Conservation (phyloP, 345 rosid species). For the Pugionium cornutum region DNA sequence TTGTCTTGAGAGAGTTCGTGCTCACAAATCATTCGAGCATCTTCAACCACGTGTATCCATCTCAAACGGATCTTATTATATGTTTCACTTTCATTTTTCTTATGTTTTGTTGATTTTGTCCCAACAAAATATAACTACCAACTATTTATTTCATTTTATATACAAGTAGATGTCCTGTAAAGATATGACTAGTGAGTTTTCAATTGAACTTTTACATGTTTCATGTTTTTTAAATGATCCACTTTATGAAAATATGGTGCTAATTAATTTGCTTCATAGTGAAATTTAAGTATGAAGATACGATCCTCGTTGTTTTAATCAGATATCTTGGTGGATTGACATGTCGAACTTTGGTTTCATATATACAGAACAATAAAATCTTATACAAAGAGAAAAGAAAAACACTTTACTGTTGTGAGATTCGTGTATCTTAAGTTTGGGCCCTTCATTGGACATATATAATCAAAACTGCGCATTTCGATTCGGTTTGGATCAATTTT, state of each 20-base stretch:
- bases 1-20: slow-evolving; percentile 37
- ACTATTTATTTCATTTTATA: slow-evolving; percentile 1
- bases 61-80: slow-evolving; percentile 36
- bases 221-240: slow-evolving; percentile 28
- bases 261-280: slow-evolving; percentile 12
- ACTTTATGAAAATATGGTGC: slow-evolving; percentile 15
- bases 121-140: slow-evolving; percentile 6
- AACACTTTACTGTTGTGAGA: neutral
- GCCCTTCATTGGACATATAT: neutral
- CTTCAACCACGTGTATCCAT: slow-evolving; percentile 43
- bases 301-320: slow-evolving; percentile 29
- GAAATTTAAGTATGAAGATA: slow-evolving; percentile 13
- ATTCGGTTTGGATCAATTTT: no score
- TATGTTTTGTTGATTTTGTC: slow-evolving; percentile 32
- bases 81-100: slow-evolving; percentile 4
- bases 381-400: slow-evolving; percentile 6
- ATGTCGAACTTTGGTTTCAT: slow-evolving; percentile 35
- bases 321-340: slow-evolving; percentile 38
- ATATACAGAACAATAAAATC: neutral
- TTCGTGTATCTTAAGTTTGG: no score
- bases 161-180: slow-evolving; percentile 33
- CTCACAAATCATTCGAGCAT: slow-evolving; percentile 40
- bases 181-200: slow-evolving; percentile 26
- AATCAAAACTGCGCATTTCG: neutral
- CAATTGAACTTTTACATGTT: slow-evolving; percentile 20